Base-by-base conservation (phyloP, 495 filamentous ascomycete genomes). In the Aeminium ludgeri region DNA sequence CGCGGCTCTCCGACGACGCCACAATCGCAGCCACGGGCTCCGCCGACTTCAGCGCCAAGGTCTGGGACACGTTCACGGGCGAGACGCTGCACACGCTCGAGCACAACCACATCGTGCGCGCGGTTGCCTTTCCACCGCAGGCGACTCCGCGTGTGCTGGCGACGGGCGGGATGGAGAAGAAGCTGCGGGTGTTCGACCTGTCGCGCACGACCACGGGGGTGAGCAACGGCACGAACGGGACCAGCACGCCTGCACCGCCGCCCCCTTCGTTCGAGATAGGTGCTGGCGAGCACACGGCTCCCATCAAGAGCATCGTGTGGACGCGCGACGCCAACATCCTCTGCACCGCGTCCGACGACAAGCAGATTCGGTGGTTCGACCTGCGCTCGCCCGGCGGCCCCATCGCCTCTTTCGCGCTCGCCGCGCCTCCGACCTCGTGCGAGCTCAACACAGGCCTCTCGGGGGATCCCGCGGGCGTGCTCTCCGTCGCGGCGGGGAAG, bases 251-350 rank as follows among this genome's bases (percentile, higher is more conserved):
- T 34, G 33, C 44, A 10, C 30, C 46, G 7, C 28, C 45, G 11
- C 45, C 34, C 8, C 40, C 48, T 2, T 54, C 43, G 40, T 87
- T 85, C 53, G 89, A 96, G 59, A 83, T 97, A 42, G 89, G 83
- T 1, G 65, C 76, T 8, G 83, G 81, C 15, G 65, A 79, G 10
- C 89, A 97, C 57, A 71, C 68, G 15, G 84, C 80, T 33, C 77
- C 80, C 16, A 95, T 97, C 65, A 96, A 92, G 58, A 81, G 80
- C 38, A 87, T 97, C 39, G 73, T 95, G 42, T 97, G 89, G 89
- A 78, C 81, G 45, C 65, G 65, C 34, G 83, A 94, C 48, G 78
- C 79, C 33, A 93, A 86, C 49, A 71, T 85, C 49, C 64, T 97
- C 42, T 79, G 89, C 37, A 96, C 89, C 0, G 81, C 80, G 4